A percentile compares a stretch with the other conserved stretches of the same genome.
Evolutionary conservation across 331 rosid genomes (phyloP).

Genomic region (Acacia pycnantha): DNA sequence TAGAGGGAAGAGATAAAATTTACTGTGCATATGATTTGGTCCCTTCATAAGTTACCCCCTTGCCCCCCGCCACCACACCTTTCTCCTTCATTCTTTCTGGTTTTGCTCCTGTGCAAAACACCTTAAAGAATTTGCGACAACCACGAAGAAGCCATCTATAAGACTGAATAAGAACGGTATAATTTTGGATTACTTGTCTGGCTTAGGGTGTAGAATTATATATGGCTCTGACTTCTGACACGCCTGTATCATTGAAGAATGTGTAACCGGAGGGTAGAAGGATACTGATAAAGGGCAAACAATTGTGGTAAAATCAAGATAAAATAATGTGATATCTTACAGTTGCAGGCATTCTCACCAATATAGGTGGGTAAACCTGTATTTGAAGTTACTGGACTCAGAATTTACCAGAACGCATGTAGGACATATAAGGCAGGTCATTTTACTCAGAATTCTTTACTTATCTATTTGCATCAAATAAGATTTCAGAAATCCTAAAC

Average conservation of each 20-base stretch:
- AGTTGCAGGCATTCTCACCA: not conserved
- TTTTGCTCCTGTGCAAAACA: not conserved
- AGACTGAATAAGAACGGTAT: not conserved
- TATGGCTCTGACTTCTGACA: not conserved
- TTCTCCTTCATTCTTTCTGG: not conserved
- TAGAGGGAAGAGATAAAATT: not conserved
- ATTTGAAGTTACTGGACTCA: not conserved
- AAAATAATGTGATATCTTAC: no score
- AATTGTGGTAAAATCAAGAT: no score
- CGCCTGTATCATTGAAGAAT: no score
- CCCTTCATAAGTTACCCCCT: not conserved
- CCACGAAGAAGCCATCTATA: not conserved
- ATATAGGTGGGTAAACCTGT: not conserved
- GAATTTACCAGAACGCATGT: no score
- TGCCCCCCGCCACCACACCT: not conserved
- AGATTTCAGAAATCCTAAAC: not conserved
- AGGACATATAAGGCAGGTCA: no score
- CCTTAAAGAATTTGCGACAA: not conserved
- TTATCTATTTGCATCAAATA: not conserved
- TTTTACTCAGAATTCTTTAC: no score
- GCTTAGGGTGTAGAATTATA: not conserved
- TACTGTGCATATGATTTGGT: not conserved
- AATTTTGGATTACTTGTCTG: not conserved
- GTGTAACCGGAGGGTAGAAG: not conserved
- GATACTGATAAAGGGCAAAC: no score